These are phyloP conservation scores for Trichoderma reesei DNA, from an alignment of 495 filamentous ascomycete species.

Conservation along the genomic window DNA sequence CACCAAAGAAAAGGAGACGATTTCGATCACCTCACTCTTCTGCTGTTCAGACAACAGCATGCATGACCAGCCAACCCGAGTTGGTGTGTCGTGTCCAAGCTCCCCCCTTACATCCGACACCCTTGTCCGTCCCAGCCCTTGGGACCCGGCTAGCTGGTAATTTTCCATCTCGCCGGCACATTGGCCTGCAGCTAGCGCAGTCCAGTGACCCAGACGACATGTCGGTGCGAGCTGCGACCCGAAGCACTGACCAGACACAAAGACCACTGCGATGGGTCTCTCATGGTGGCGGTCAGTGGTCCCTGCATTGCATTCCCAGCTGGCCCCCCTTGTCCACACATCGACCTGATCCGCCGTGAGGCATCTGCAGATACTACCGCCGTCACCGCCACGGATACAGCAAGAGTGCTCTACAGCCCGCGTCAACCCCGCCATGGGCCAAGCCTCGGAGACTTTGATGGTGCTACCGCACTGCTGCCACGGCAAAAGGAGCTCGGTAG, in stretches of 20 bases:
- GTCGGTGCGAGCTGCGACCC: background rate
- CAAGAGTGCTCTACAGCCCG: background rate
- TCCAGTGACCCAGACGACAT: constrained; percentile 3
- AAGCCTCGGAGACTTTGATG: background rate
- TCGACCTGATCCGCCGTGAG: background rate
- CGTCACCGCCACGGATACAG: background rate
- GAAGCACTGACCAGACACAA: background rate
- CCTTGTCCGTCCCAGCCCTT: background rate
- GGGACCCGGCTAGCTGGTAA: constrained; percentile 3
- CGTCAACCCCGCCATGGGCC: background rate
- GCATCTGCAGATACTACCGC: background rate
- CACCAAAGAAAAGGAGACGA: background rate
- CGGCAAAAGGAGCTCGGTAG: background rate
- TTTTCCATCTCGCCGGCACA: background rate
- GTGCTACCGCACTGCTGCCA: background rate
- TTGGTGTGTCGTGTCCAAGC: background rate
- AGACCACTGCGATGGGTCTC: background rate
- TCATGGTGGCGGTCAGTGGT: background rate
- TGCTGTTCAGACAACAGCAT: background rate
- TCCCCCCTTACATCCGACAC: constrained; percentile 1
- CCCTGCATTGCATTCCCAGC: constrained; percentile 6
- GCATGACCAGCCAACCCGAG: background rate
- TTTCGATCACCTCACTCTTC: background rate
- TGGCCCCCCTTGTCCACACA: background rate
- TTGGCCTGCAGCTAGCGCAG: background rate